phyloP scores from a whole-genome alignment of 2,329 filamentous ascomycete species.

The Cladosporium velox region DNA sequence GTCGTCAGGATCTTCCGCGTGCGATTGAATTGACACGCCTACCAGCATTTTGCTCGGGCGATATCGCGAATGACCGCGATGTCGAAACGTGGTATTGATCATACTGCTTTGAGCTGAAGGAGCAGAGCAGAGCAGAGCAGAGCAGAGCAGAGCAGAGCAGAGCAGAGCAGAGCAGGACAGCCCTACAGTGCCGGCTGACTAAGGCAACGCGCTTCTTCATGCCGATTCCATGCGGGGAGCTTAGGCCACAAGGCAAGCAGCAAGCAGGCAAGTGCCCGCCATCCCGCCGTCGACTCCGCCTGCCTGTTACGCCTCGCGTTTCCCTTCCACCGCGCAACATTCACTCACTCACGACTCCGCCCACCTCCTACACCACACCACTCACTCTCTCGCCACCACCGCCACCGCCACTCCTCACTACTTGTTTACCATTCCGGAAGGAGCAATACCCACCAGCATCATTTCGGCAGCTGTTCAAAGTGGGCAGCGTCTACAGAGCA shows the following conservation, averaged over 20 bases:
- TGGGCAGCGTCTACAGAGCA: not conserved
- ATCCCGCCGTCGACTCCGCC: slow-evolving; percentile 1
- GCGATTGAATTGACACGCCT: too few species aligned
- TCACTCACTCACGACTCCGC: not conserved
- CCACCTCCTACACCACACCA: not conserved
- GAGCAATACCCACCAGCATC: not conserved
- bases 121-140: too few species aligned
- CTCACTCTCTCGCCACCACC: not conserved
- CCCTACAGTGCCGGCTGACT: slow-evolving; percentile 1
- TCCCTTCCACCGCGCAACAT: not conserved
- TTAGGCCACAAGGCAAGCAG: not conserved
- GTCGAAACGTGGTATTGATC: too few species aligned
- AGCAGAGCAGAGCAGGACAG: too few species aligned
- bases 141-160: too few species aligned
- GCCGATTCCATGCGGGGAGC: slow-evolving; percentile 1
- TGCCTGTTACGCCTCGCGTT: slow-evolving; percentile 6
- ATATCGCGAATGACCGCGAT: too few species aligned
- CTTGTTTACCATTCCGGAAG: not conserved
- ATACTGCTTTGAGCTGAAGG: too few species aligned
- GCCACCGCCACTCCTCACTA: not conserved
- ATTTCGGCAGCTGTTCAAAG: not conserved
- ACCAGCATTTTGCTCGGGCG: too few species aligned
- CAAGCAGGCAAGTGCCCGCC: not conserved
- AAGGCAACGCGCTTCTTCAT: not conserved
- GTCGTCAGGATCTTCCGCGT: too few species aligned